Evolutionary conservation across 768 basidiomycete species (phyloP), one percentile per base, ranked within the genome.

Genomic region (Mrakia hoshinonis): DNA sequence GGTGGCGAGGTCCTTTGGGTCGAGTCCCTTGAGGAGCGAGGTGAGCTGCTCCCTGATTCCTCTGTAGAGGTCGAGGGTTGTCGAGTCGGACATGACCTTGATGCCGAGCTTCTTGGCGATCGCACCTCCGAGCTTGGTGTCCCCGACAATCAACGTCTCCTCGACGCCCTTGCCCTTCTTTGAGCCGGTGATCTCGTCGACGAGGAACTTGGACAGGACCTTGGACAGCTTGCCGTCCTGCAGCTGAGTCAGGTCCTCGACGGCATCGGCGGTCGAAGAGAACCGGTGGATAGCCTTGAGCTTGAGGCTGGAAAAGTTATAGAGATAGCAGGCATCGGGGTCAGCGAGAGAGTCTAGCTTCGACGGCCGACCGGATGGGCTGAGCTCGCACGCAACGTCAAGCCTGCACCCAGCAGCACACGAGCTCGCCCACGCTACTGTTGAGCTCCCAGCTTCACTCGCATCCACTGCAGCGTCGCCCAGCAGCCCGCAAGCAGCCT

Each of bases 271-370:
- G 20, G 96, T 99, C 43, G 94, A 95, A 26, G 89, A 89, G 81
- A 99, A 99, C 65, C 92, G 90, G 82, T 99, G 96, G 63, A 98
- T 82, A 46, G 92, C 92, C 80, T 94, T 92, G 69, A 99, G 83
- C 81, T 95, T 96, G 72, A 99, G 83, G 68, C 95, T 97, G 38
- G 62, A 36, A 31, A 43, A 55, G 43, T 10, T 3, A 46, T 36
- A 54, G 46, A 15, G 1, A n/a, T 47, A 10, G 34, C 26, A 9
- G 18, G 10, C 1, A 20, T 24, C 22, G 66, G 4, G 18, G 47
- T 67, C 48, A 67, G 65, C n/a, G n/a, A 24, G 26, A 7, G 39
- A 2, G 20, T 62, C 34, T 13, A 64, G 24, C 43, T n/a, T n/a
- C n/a, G n/a, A n/a, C n/a, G n/a, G n/a, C 34, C 24, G 46, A 47